Conservation (phyloP, 768 basidiomycete species). For the Termitomyces sp. region DNA sequence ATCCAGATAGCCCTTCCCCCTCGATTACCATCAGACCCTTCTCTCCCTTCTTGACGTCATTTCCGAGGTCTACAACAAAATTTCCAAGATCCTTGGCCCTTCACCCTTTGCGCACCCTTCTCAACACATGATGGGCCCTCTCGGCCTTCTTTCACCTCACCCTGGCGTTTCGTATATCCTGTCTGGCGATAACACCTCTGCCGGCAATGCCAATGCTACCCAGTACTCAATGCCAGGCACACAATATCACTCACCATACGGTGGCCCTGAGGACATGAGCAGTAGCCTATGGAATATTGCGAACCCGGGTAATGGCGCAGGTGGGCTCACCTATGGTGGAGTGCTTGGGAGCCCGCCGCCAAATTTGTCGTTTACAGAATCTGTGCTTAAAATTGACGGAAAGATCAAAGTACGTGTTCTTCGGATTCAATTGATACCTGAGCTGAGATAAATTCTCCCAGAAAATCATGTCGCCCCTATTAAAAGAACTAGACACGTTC, state of each 20-base stretch:
- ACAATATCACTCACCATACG: slow-evolving; percentile 11
- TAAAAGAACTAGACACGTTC: slow-evolving; percentile 84
- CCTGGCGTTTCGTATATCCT: slow-evolving; percentile 85
- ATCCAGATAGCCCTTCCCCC: slow-evolving; percentile 69
- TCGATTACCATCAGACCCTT: slow-evolving; percentile 89
- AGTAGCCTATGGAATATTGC: slow-evolving; percentile 76
- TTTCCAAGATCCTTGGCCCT: slow-evolving; percentile 78
- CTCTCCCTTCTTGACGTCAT: slow-evolving; percentile 87
- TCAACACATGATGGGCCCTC: slow-evolving; percentile 74
- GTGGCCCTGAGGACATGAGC: slow-evolving; percentile 31
- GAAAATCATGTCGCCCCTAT: slow-evolving; percentile 79
- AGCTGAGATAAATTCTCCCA: slow-evolving; percentile 35
- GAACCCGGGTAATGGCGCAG: slow-evolving; percentile 37
- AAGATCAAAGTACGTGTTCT: slow-evolving; percentile 71
- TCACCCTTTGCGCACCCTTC: slow-evolving; percentile 68
- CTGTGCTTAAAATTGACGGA: slow-evolving; percentile 75
- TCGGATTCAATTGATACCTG: neutral
- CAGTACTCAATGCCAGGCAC: slow-evolving; percentile 20
- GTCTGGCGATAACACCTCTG: slow-evolving; percentile 37
- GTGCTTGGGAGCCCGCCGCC: slow-evolving; percentile 44
- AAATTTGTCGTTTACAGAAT: slow-evolving; percentile 60
- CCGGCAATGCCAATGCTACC: slow-evolving; percentile 8
- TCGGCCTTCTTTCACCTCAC: slow-evolving; percentile 73
- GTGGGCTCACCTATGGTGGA: slow-evolving; percentile 29
- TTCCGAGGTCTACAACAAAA: slow-evolving; percentile 87